Evolutionary conservation across 1,284 basidiomycete genomes (phyloP), one percentile per base, ranked within the genome.

Genomic region (Papiliotrema nemorosa): DNA sequence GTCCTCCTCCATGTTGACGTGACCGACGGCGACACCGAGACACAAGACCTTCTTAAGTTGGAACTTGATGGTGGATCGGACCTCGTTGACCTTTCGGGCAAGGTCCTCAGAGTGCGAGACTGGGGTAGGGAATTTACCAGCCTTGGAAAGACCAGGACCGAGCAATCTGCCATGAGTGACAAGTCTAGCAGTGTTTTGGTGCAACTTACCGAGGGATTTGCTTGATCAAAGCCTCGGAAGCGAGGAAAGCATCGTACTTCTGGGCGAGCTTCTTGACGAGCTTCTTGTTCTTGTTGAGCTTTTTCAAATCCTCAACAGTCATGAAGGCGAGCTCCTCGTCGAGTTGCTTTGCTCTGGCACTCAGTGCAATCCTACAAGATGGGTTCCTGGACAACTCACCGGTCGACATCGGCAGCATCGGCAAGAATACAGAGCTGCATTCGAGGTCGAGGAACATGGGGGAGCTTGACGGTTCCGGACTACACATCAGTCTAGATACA

Each of bases 241-340:
- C 85, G 62, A 99, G 80, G 86, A 99, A 99, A 62, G 94, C 92
- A 71, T 99, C 94, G 81, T 97, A 94, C 79, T 97, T 97, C 83
- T 97, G 97, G 62, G 94, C 94, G 67, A 98, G 89, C 82, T 94
- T 98, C 85, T 99, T 99, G 74, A 99, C 94, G 62, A 99, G 90
- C 82, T 99, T 99, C 84, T 98, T 98, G 86, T 98, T 98, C 82
- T 68, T 68, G 67, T 66, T 66, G 59, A 70, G 59, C 90, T 98
- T 98, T 81, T 98, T 99, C 80, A 98, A 83, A 79, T 98, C 94
- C 72, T 98, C 94, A 68, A 97, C 96, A 63, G 91, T 94, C 93
- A 97, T 97, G 81, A 93, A 72, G 52, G 69, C 67, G 45, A 72
- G 66, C 63, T 72, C 69, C 62, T 72, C 70, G 54, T 72, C 70